Conservation (phyloP, 106 monocot species). For the Agapanthus africanus region DNA sequence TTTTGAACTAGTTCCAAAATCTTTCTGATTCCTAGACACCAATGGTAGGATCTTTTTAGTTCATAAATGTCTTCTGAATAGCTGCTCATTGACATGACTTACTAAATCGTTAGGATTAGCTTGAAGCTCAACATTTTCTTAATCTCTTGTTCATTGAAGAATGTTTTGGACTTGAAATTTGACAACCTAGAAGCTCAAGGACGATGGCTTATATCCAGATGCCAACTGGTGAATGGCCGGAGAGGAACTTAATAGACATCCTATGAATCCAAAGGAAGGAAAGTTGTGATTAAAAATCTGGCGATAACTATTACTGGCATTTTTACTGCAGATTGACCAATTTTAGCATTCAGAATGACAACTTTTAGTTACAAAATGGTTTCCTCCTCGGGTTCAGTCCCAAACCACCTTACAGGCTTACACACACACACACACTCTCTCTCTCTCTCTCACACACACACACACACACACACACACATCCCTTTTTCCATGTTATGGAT, state of each 20-base stretch:
- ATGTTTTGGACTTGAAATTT: neutral
- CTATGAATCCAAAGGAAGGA: neutral
- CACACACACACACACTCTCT: neutral
- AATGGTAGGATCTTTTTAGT: neutral
- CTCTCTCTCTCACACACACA: neutral
- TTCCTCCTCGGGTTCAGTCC: neutral
- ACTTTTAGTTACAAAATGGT: neutral
- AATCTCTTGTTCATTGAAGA: neutral
- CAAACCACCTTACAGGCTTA: neutral
- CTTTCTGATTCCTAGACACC: neutral
- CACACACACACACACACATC: neutral
- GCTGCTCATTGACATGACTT: neutral
- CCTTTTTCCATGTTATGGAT: neutral
- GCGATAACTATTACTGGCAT: too few species aligned
- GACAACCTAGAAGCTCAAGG: neutral
- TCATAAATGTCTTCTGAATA: neutral
- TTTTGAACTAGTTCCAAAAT: neutral
- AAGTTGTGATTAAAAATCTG: neutral
- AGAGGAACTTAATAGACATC: neutral
- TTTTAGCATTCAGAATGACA: neutral
- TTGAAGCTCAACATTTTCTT: neutral
- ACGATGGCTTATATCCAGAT: neutral
- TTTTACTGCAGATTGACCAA: neutral
- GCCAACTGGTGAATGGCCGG: neutral
- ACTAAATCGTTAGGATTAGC: neutral